Conservation (phyloP, 352 stramenopile genomes). For the Globisporangium nodosum region DNA sequence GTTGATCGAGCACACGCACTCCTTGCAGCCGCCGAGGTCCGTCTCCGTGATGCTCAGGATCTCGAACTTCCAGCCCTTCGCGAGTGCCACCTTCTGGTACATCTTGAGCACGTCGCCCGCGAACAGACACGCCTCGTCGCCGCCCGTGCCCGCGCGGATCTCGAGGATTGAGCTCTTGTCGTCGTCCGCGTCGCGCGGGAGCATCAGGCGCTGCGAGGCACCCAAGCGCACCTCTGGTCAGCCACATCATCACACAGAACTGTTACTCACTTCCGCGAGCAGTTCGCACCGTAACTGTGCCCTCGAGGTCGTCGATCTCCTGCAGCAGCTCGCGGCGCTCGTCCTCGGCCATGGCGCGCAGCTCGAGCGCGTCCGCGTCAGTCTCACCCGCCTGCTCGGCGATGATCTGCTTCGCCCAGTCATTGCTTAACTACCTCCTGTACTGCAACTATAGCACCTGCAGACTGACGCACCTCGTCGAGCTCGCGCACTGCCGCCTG, state of each 20-base stretch:
- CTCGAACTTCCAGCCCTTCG: slow-evolving; percentile 90
- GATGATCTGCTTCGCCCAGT: slow-evolving; percentile 42
- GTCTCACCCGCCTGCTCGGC: slow-evolving; percentile 36
- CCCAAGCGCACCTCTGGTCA: too few relatives aligned
- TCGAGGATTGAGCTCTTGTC: slow-evolving; percentile 97
- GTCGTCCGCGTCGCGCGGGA: slow-evolving; percentile 85
- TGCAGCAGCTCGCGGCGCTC: slow-evolving; percentile 60
- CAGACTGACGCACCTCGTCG: slow-evolving; percentile 49
- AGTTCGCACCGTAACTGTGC: slow-evolving; percentile 41
- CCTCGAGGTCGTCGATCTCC: slow-evolving; percentile 49
- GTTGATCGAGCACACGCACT: slow-evolving; percentile 66
- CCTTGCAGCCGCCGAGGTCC: slow-evolving; percentile 80
- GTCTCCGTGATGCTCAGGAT: slow-evolving; percentile 84
- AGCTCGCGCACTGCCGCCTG: slow-evolving; percentile 87
- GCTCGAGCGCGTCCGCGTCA: slow-evolving; percentile 49
- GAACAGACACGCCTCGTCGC: slow-evolving; percentile 96
- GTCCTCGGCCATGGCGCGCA: slow-evolving; percentile 70
- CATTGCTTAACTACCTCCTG: background rate
- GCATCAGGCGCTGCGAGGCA: slow-evolving; percentile 47
- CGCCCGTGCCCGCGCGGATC: slow-evolving; percentile 94
- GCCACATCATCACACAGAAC: background rate
- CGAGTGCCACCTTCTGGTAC: slow-evolving; percentile 86
- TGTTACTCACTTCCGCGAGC: background rate
- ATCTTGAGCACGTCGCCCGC: slow-evolving; percentile 91
- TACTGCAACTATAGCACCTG: background rate